Evolutionary conservation across 306 rosid genomes (phyloP), one percentile per base, ranked within the genome.

Genomic region (Glycine latifolia): DNA sequence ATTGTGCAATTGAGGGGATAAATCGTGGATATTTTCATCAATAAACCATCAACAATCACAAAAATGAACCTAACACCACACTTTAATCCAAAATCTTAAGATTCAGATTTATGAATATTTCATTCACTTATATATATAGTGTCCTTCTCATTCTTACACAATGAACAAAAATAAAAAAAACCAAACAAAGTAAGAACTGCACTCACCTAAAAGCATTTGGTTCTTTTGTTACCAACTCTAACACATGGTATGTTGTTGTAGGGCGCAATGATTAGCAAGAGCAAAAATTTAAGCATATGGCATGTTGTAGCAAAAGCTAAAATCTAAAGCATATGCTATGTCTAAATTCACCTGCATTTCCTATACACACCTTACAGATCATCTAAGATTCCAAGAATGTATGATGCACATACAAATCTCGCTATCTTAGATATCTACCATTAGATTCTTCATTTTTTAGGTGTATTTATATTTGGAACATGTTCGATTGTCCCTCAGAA

Each of bases 381-480:
- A 43, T 78, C 59, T 8, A 55, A 20, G 49, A 67, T 20, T 53
- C 17, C 59, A 67, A 43, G 8, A 20, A 44, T 14, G 59, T 41
- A 44, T 20, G 37, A 58, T 33, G 53, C 50, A 69, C 26, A 69
- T 10, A 70, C 41, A 79, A 47, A 58, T 59, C 71, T 17, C 11
- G 49, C 39, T 0, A 55, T n/a, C 61, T 15, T 16, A 58, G 10
- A 53, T 53, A 53, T 53, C 17, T 14, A 6, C 10, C 11, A 56
- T 6, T 7, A 56, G 26, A n/a, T 54, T n/a, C 4, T 37, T 37
- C 1, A n/a, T 56, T 6, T 55, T 55, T n/a, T 7, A 61, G 61
- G 55, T 77, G 63, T 49, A 65, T 16, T 75, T 43, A 26, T 17
- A 26, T 16, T 52, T 50, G 41, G 47, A 78, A 13, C 75, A 54